These are phyloP conservation scores for Russula sp. DNA, from an alignment of 768 basidiomycete genomes.

Conservation along the genomic window DNA sequence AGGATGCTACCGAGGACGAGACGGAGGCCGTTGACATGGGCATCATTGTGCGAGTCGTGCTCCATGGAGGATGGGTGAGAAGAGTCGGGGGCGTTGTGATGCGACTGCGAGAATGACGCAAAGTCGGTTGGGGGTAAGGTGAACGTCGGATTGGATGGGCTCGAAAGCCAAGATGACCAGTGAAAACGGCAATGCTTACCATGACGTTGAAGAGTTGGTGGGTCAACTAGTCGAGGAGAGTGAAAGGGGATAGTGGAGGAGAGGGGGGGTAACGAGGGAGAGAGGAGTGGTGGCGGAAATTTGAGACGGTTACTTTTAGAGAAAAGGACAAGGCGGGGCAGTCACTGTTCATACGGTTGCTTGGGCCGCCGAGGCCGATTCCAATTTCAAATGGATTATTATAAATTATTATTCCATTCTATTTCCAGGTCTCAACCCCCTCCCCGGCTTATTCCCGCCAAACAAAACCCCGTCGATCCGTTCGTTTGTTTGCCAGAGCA, in stretches of 20 bases:
- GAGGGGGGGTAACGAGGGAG: neutral
- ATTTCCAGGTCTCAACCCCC: too few species aligned
- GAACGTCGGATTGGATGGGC: too few species aligned
- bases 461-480: too few species aligned
- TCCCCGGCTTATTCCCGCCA: too few species aligned
- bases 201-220: neutral
- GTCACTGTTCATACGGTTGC: too few species aligned
- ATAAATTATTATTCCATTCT: neutral
- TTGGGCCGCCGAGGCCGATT: neutral
- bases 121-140: neutral
- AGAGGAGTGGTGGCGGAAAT: neutral
- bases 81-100: neutral
- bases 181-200: neutral
- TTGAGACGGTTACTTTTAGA: neutral
- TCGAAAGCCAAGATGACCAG: neutral
- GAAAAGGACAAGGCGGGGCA: neutral
- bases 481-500: too few species aligned
- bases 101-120: neutral
- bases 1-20: slow-evolving; percentile 56
- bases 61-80: slow-evolving; percentile 6
- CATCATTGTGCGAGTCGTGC: slow-evolving; percentile 28
- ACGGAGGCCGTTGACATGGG: slow-evolving; percentile 32
- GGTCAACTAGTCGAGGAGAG: too few species aligned
- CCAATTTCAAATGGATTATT: neutral
- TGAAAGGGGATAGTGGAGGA: neutral